Evolutionary conservation across 2,329 filamentous ascomycete species (phyloP), one percentile per base, ranked within the genome.

Genomic region (Fusarium virguliforme): DNA sequence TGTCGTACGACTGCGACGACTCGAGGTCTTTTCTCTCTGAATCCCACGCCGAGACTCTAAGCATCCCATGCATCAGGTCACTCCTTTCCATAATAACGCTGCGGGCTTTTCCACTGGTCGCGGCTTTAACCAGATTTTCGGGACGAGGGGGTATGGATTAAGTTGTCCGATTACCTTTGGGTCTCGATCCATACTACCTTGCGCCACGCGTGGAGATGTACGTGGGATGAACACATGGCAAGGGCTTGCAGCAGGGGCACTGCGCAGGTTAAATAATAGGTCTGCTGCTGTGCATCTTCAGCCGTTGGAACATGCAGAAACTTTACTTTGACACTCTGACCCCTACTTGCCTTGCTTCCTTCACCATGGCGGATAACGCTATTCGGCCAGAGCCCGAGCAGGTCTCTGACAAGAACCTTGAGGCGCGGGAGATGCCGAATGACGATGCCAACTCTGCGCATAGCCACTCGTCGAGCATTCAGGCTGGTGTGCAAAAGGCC

Each of bases 41-140:
- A 48, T 48, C 41, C 41, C 41, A 48, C 41, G 41, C 41, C 41
- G 13, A 48, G 41, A 48, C 41, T 28, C 26, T 28, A 10, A 48
- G 43, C 43, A 48, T 12, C 43, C 43, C 43, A 48, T 48, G 43
- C 43, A 48, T 48, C 43, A 48, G 43, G 24, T 24, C 43, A 48
- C 24, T 9, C 24, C 24, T 28, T 28, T 46, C 18, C 18, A 18
- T 18, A 28, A 28, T 48, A 48, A 48, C 24, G 8, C 24, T 8
- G 24, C 24, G 24, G 13, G 43, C 1, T 18, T 18, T 18, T 18
- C 18, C 18, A 18, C 18, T n/a, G n/a, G n/a, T 13, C 43, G 43
- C 24, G n/a, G 24, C 13, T 48, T 48, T 28, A n/a, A 28, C 24
- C 24, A 48, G 26, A 48, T 28, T 28, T 48, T 22, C 43, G 43